Conservation (phyloP, 1,284 basidiomycete genomes). For the Phellinidium pouzarii region DNA sequence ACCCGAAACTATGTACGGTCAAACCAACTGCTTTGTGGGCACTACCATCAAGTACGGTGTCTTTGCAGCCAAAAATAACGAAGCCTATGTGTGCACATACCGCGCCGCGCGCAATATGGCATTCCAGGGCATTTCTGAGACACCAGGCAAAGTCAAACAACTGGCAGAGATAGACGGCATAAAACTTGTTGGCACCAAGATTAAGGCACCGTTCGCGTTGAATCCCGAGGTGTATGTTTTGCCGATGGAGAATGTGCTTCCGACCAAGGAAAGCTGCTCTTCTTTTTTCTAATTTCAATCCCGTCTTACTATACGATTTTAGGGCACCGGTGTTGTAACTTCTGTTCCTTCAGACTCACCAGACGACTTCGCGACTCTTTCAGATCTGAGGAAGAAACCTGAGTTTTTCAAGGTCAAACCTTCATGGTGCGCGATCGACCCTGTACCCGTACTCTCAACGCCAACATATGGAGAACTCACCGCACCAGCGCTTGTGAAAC, state of each 20-base stretch:
- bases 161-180: conserved; percentile 74
- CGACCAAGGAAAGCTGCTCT: conserved; percentile 65
- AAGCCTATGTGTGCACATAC: conserved; percentile 86
- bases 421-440: conserved; percentile 81
- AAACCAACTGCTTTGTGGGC: conserved; percentile 98
- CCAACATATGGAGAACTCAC: conserved; percentile 90
- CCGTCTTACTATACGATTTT: not conserved
- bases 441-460: conserved; percentile 84
- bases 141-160: conserved; percentile 67
- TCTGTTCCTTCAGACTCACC: conserved; percentile 98
- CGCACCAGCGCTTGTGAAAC: conserved; percentile 81
- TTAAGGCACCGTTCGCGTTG: conserved; percentile 83
- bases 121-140: conserved; percentile 80
- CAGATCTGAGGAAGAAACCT: conserved; percentile 94
- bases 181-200: conserved; percentile 82
- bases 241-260: conserved; percentile 96
- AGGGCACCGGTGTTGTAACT: conserved; percentile 98
- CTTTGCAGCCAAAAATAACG: conserved; percentile 79
- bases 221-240: conserved; percentile 90
- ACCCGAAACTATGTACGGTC: conserved; percentile 99
- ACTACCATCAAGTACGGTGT: conserved; percentile 89
- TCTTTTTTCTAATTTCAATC: not conserved
- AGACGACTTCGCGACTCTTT: conserved; percentile 89
- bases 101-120: conserved; percentile 97
- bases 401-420: conserved; percentile 96